Evolutionary conservation across 306 rosid genomes (phyloP).

Genomic region (Quercus bicolor): DNA sequence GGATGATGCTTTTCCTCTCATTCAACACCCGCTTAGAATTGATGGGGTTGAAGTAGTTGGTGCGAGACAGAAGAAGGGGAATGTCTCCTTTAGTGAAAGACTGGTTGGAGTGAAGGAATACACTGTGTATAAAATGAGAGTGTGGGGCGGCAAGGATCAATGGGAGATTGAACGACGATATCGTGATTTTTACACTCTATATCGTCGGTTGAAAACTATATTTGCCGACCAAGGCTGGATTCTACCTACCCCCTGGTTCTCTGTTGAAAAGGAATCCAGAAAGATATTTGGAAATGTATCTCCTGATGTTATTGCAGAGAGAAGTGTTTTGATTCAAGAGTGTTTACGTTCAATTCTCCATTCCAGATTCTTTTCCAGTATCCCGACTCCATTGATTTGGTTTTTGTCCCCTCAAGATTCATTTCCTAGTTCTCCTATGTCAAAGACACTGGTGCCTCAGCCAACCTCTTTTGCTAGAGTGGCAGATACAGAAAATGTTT

Average conservation of each 20-base stretch:
- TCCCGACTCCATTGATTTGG: slow-evolving; percentile 64
- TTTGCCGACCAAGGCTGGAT: slow-evolving; percentile 66
- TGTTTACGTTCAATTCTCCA: slow-evolving; percentile 70
- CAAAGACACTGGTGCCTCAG: slow-evolving; percentile 30
- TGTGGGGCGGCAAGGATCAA: slow-evolving; percentile 71
- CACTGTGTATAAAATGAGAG: slow-evolving; percentile 79
- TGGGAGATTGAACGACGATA: slow-evolving; percentile 96
- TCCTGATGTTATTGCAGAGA: slow-evolving; percentile 83
- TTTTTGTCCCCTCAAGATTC: slow-evolving; percentile 86
- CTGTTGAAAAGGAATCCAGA: slow-evolving; percentile 75
- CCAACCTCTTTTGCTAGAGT: slow-evolving; percentile 33
- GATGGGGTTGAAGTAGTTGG: slow-evolving; percentile 93
- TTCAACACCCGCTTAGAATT: slow-evolving; percentile 50
- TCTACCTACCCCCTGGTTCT: slow-evolving; percentile 84
- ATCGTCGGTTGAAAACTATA: slow-evolving; percentile 62
- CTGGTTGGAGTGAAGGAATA: slow-evolving; percentile 97
- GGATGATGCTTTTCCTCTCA: slow-evolving; percentile 43
- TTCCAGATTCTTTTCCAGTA: slow-evolving; percentile 52
- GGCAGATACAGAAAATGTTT: slow-evolving; percentile 30
- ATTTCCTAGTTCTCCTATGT: slow-evolving; percentile 44
- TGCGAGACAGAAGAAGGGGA: slow-evolving; percentile 95
- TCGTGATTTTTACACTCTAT: slow-evolving; percentile 81
- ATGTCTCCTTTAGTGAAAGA: slow-evolving; percentile 91
- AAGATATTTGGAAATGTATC: slow-evolving; percentile 88
- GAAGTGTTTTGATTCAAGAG: slow-evolving; percentile 92